Evolutionary conservation across 2,329 filamentous ascomycete genomes (phyloP).

Genomic region (Chaetomium sp.): DNA sequence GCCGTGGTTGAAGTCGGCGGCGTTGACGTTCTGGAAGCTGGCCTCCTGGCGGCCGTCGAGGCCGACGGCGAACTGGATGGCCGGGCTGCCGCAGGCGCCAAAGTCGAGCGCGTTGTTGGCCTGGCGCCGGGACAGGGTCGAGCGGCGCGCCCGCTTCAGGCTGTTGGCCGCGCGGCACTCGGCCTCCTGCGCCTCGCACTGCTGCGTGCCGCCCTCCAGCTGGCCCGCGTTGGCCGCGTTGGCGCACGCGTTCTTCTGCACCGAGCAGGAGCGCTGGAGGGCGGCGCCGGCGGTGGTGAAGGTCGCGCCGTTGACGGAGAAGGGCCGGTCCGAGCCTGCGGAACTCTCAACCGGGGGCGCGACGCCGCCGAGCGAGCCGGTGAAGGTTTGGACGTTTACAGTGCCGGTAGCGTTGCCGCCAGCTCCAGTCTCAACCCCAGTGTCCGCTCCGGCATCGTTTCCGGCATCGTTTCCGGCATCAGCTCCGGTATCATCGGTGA

Average conservation of each 20-base stretch:
- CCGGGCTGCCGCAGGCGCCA: slow-evolving; percentile 51
- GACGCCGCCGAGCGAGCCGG: slow-evolving; percentile 47
- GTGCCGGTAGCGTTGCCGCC: slow-evolving; percentile 26
- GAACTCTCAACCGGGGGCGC: slow-evolving; percentile 47
- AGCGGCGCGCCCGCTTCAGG: slow-evolving; percentile 24
- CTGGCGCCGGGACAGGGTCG: slow-evolving; percentile 33
- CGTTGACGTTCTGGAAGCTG: slow-evolving; percentile 46
- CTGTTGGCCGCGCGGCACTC: slow-evolving; percentile 40
- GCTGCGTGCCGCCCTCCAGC: slow-evolving; percentile 41
- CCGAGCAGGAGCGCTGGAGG: slow-evolving; percentile 51
- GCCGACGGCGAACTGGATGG: slow-evolving; percentile 52
- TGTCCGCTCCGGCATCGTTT: slow-evolving; percentile 31
- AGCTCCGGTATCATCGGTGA: slow-evolving; percentile 28
- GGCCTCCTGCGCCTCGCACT: slow-evolving; percentile 49
- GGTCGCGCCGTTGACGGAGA: slow-evolving; percentile 56
- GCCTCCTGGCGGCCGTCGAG: slow-evolving; percentile 51
- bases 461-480: slow-evolving; percentile 25
- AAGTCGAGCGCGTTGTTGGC: slow-evolving; percentile 43
- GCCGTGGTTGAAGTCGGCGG: slow-evolving; percentile 54
- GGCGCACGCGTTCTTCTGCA: slow-evolving; percentile 55
- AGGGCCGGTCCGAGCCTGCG: slow-evolving; percentile 45
- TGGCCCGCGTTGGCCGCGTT: slow-evolving; percentile 51
- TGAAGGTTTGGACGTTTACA: slow-evolving; percentile 50
- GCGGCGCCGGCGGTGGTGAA: slow-evolving; percentile 54
- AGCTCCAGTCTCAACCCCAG: slow-evolving; percentile 20